Base-by-base conservation (phyloP, 306 rosid species). In the Cicer chorassanicum region DNA sequence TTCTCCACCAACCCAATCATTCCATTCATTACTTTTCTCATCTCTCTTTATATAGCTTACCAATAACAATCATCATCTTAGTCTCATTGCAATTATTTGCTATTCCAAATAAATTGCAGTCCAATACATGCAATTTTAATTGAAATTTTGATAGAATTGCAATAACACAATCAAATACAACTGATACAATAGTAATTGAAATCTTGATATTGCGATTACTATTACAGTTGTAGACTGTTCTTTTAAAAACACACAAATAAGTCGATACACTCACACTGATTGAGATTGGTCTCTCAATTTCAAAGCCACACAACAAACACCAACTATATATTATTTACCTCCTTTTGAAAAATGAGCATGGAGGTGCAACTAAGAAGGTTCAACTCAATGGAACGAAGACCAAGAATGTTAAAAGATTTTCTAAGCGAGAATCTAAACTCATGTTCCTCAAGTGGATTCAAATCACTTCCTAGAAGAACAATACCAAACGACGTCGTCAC, bases 391-490 rank as follows among this genome's bases (percentile, higher is more conserved):
- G 89, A 87, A 61, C 61, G 83, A 0, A 80, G 87, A 74, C 87
- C 92, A 1, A 84, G 81, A 81, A 83, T 80, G 86, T 88, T 92
- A 46, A 93, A 82, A 78, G 98, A 93, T 13, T 89, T 93, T 59
- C 90, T 93, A 53, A 78, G 66, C 29, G 91, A 87, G 24, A 83
- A 59, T 18, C 69, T 82, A 34, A 75, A 18, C 39, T 86, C 95
- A 5, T 86, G 82, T 38, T 53, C 92, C 69, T 87, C 96, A 9
- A 65, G 78, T 15, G 86, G 88, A 0, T 88, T 88, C 88, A 81
- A 84, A 79, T 86, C 90, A 18, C 57, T 85, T 65, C 90, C 87
- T 8, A 82, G 91, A 72, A 82, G 18, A 70, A 84, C 81, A 21
- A 24, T 10, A 6, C 19, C 29, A 24, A 54, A 68, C 77, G n/a